phyloP scores from a whole-genome alignment of 1,139 yeast genomes.

The Nakaseomyces sp. region DNA sequence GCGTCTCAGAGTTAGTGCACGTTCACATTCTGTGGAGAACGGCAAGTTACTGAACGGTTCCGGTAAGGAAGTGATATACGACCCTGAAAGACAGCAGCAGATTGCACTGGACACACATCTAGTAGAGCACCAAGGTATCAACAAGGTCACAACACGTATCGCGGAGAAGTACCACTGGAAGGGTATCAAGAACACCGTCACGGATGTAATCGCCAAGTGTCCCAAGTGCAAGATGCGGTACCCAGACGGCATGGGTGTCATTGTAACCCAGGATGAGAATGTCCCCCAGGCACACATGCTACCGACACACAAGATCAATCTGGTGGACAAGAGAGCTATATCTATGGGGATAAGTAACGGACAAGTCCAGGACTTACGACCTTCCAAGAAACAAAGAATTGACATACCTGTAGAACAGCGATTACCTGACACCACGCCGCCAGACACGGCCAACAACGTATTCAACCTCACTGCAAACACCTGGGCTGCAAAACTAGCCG shows the following conservation, averaged over 20 bases:
- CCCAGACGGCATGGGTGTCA: slow-evolving; percentile 27
- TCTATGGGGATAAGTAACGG: no score
- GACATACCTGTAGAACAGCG: neutral
- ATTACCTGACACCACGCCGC: slow-evolving; percentile 11
- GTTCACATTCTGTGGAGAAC: slow-evolving; percentile 61
- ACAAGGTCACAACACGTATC: slow-evolving; percentile 70
- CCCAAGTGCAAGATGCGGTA: slow-evolving; percentile 53
- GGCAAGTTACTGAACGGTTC: slow-evolving; percentile 66
- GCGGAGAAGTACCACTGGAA: slow-evolving; percentile 87
- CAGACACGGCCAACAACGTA: slow-evolving; percentile 4
- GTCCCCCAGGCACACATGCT: slow-evolving; percentile 28
- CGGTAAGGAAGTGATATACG: slow-evolving; percentile 75
- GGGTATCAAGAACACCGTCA: slow-evolving; percentile 79
- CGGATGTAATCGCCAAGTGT: slow-evolving; percentile 70
- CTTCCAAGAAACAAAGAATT: slow-evolving; percentile 2
- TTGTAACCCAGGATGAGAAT: slow-evolving; percentile 20
- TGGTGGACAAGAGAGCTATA: slow-evolving; percentile 7
- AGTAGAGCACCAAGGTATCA: slow-evolving; percentile 78
- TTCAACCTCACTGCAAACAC: slow-evolving; percentile 1
- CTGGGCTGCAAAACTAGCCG: slow-evolving; percentile 16
- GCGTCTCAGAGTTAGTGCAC: slow-evolving; percentile 70
- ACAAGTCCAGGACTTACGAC: neutral
- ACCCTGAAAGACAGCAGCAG: slow-evolving; percentile 62
- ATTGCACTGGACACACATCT: slow-evolving; percentile 67
- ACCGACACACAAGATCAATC: slow-evolving; percentile 14